Conservation (phyloP, 768 basidiomycete species). For the Ramaria sp. region DNA sequence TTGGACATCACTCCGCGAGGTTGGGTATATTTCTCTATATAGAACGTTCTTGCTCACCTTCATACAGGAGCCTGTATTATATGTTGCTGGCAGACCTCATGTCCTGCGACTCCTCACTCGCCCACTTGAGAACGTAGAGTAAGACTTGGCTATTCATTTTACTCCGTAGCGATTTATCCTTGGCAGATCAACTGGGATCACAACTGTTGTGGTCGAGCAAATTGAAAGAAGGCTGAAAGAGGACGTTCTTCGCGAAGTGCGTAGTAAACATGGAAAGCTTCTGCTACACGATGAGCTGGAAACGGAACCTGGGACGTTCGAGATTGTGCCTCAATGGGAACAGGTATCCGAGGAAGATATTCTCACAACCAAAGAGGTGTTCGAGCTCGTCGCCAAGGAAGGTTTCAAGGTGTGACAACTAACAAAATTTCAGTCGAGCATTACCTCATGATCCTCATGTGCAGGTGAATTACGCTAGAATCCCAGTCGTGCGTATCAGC, state of each 20-base stretch:
- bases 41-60: slow-evolving; percentile 4
- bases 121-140: slow-evolving; percentile 94
- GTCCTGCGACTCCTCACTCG: slow-evolving; percentile 80
- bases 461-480: slow-evolving; percentile 78
- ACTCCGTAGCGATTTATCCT: neutral
- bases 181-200: slow-evolving; percentile 81
- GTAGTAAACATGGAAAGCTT: slow-evolving; percentile 58
- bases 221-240: slow-evolving; percentile 86
- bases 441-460: neutral
- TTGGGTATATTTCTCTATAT: slow-evolving; percentile 18
- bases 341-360: slow-evolving; percentile 70
- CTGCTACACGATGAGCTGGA: slow-evolving; percentile 94
- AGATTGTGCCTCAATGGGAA: slow-evolving; percentile 94
- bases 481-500: slow-evolving; percentile 57
- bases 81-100: slow-evolving; percentile 77
- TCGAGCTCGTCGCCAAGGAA: slow-evolving; percentile 59
- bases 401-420: slow-evolving; percentile 52
- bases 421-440: neutral
- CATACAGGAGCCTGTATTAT: slow-evolving; percentile 81
- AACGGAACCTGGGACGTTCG: slow-evolving; percentile 80
- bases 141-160: slow-evolving; percentile 19
- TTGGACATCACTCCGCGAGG: slow-evolving; percentile 96
- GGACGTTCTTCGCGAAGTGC: slow-evolving; percentile 80
- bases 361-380: slow-evolving; percentile 79
- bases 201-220: slow-evolving; percentile 77